phyloP scores from a whole-genome alignment of 2,329 filamentous ascomycete genomes.

The Arachnomyces sp. region DNA sequence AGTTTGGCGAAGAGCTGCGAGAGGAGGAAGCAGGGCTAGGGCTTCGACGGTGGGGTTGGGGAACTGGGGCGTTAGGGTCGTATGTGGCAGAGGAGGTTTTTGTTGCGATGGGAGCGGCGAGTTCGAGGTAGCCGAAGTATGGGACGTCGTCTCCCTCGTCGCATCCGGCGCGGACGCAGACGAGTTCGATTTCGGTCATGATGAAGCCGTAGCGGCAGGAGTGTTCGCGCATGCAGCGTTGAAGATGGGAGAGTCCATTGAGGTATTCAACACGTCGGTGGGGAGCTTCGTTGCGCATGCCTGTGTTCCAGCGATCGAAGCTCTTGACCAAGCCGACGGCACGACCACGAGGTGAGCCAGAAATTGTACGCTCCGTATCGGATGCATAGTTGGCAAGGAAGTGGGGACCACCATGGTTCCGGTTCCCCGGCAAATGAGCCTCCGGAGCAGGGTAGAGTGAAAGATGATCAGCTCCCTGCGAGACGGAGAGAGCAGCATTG shows the following conservation, averaged over 20 bases:
- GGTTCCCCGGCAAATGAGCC: conserved; percentile 27
- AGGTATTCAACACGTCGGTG: conserved; percentile 85
- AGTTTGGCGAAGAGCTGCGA: conserved; percentile 25
- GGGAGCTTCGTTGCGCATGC: conserved; percentile 79
- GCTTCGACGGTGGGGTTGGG: conserved; percentile 7
- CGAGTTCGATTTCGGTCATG: conserved; percentile 89
- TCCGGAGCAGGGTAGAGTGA: conserved; percentile 36
- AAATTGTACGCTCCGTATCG: conserved; percentile 41
- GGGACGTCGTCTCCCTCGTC: conserved; percentile 55
- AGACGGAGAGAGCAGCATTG: conserved; percentile 73
- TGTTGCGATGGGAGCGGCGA: conserved; percentile 52
- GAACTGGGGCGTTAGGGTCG: conserved; percentile 3
- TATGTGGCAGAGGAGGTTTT: conserved; percentile 31
- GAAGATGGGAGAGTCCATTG: conserved; percentile 73
- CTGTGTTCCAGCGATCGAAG: conserved; percentile 91
- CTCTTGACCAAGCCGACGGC: conserved; percentile 81
- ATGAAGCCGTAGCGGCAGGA: conserved; percentile 92
- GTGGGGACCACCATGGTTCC: conserved; percentile 40
- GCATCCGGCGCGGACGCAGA: conserved; percentile 74
- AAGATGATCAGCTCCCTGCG: conserved; percentile 58
- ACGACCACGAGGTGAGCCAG: conserved; percentile 50
- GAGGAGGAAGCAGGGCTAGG: conserved; percentile 15
- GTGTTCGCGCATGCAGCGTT: conserved; percentile 89
- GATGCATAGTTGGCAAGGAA: conserved; percentile 49
- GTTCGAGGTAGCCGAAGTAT: conserved; percentile 82